Base-by-base conservation (phyloP, 257 asterid species). In the Linaria vulgaris region DNA sequence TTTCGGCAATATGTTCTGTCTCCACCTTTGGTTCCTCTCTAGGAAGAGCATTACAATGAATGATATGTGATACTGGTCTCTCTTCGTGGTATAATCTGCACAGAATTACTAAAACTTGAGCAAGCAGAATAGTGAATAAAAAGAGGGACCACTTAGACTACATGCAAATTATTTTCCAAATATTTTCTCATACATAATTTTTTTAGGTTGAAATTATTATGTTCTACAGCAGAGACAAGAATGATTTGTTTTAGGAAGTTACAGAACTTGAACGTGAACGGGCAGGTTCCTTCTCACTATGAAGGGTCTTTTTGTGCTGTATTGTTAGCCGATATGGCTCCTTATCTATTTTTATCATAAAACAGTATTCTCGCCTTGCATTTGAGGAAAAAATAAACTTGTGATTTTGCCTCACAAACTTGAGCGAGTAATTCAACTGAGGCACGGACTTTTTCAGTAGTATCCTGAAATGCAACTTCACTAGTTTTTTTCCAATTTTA, bases 81-180 rank as follows among this genome's bases (percentile, higher is more conserved):
- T 94, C 97, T 72, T 82, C 99, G 49, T 84, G 83, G 75, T 90
- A 94, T 65, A 87, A 87, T 64, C 99, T 94, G 81, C 71, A 76
- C 12, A 20, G 4, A 61, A 54, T 24, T 21, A 44, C 17, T 55
- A 49, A 1, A 22, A 24, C 49, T 59, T 56, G 16, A 47, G 44
- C 59, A 46, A 67, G 30, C 15, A n/a, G 11, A 25, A 15, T 37
- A 44, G 49, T 34, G 43, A 11, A 69, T 6, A 52, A 43, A 5
- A 31, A 50, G 19, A n/a, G n/a, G n/a, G n/a, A n/a, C n/a, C n/a
- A n/a, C n/a, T n/a, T n/a, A n/a, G n/a, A n/a, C n/a, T n/a, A n/a
- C n/a, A n/a, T n/a, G n/a, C n/a, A n/a, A n/a, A n/a, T n/a, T n/a
- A n/a, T n/a, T n/a, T n/a, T n/a, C n/a, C n/a, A n/a, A n/a, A n/a